A percentile compares a stretch with the other conserved stretches of the same genome.
These are phyloP conservation scores for Verticillium alfalfae DNA, from an alignment of 2,329 filamentous ascomycete species.

Conservation along the genomic window DNA sequence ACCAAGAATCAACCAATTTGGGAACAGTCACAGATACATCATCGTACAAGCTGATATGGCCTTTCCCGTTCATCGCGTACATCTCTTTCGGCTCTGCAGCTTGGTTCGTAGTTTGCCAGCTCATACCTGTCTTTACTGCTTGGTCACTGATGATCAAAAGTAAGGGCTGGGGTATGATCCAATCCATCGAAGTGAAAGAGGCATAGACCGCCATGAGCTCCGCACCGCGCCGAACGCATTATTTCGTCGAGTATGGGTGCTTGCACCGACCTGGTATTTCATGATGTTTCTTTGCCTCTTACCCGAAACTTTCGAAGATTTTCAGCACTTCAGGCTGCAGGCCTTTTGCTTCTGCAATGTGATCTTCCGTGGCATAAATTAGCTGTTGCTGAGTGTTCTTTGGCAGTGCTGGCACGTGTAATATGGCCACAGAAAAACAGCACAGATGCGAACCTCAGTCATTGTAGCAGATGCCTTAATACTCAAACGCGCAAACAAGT, in stretches of 20 bases:
- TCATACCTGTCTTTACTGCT: background rate
- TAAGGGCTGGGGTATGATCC: background rate
- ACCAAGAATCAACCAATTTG: background rate
- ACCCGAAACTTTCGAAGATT: background rate
- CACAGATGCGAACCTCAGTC: background rate
- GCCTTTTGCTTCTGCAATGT: background rate
- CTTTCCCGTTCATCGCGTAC: background rate
- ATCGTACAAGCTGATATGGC: background rate
- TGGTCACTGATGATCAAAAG: background rate
- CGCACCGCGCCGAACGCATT: background rate
- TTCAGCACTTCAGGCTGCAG: background rate
- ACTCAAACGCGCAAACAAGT: background rate
- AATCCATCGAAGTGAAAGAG: background rate
- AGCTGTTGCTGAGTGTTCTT: background rate
- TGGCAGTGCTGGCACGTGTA: background rate
- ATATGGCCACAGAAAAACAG: background rate
- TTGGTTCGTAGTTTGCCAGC: background rate
- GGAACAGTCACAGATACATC: background rate
- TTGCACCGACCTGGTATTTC: background rate
- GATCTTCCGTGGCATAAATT: background rate
- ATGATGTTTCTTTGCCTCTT: background rate
- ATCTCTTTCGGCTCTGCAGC: background rate
- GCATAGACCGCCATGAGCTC: background rate
- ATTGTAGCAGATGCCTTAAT: background rate
- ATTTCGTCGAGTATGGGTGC: background rate